Evolutionary conservation across 257 asterid genomes (phyloP).

Genomic region (Perilla frutescens): DNA sequence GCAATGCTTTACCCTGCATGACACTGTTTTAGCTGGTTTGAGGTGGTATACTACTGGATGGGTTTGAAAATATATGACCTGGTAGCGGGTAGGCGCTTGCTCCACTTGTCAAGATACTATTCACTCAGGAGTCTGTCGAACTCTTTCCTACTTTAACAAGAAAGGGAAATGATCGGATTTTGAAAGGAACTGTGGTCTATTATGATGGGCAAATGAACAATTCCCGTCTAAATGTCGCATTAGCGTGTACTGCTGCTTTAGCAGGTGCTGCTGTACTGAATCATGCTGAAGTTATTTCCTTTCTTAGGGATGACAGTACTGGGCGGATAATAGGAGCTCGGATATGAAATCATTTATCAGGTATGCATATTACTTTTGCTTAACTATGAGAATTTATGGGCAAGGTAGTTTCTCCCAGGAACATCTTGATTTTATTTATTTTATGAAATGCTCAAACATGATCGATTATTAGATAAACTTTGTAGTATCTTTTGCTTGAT

Average conservation of each 20-base stretch:
- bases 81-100: slow-evolving; percentile 84
- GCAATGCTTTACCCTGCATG: slow-evolving; percentile 96
- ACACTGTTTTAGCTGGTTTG: slow-evolving; percentile 99
- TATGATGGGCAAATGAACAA: slow-evolving; percentile 99
- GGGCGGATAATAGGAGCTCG: slow-evolving; percentile 84
- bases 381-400: not conserved
- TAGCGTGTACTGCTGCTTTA: slow-evolving; percentile 95
- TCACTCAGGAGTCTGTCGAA: slow-evolving; percentile 83
- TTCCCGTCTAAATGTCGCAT: slow-evolving; percentile 83
- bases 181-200: slow-evolving; percentile 98
- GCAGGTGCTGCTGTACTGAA: slow-evolving; percentile 94
- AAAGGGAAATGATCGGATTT: slow-evolving; percentile 71
- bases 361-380: slow-evolving; percentile 41
- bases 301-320: slow-evolving; percentile 67
- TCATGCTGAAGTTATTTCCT: slow-evolving; percentile 87
- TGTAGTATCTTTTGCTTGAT: slow-evolving; percentile 18
- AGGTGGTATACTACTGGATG: slow-evolving; percentile 84
- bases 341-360: slow-evolving; percentile 76
- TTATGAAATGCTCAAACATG: slow-evolving; percentile 11
- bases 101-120: slow-evolving; percentile 91
- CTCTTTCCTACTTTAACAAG: slow-evolving; percentile 90
- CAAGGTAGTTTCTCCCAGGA: slow-evolving; percentile 16
- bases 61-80: slow-evolving; percentile 98
- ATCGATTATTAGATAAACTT: not conserved
- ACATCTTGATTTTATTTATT: slow-evolving; percentile 16